phyloP scores from a whole-genome alignment of 225 moss, liverwort and hornwort genomes.

The Pseudisothecium myosuroides region DNA sequence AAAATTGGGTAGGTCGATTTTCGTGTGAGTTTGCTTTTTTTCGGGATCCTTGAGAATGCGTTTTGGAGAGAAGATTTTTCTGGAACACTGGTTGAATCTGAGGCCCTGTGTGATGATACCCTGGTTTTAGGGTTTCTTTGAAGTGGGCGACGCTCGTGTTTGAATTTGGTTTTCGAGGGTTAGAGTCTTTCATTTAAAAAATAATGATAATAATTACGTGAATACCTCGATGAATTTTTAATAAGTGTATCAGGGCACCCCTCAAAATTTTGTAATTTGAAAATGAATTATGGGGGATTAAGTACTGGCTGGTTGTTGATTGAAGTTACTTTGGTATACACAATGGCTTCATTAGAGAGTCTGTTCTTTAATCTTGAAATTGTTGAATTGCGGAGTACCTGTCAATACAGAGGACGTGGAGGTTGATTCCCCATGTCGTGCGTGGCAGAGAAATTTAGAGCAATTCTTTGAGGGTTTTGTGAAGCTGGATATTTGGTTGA shows the following conservation, averaged over 20 bases:
- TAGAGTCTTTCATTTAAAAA: too few relatives aligned
- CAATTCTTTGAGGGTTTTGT: neutral
- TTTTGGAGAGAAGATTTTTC: neutral
- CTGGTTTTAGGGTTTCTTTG: neutral
- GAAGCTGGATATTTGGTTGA: neutral
- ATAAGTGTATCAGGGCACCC: neutral
- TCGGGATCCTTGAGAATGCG: neutral
- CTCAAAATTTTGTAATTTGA: neutral
- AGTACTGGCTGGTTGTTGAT: neutral
- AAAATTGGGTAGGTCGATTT: neutral
- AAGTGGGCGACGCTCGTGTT: neutral
- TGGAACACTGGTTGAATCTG: neutral
- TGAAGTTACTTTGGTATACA: neutral
- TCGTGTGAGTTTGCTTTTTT: neutral
- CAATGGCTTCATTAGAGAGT: neutral
- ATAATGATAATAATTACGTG: neutral
- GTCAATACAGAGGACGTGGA: neutral
- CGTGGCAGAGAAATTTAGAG: neutral
- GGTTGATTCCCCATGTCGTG: neutral
- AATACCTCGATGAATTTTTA: neutral
- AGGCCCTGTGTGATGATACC: neutral
- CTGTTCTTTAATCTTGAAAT: neutral
- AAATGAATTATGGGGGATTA: neutral
- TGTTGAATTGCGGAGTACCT: neutral
- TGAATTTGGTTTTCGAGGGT: neutral